Conservation (phyloP, 805 yeast species). For the Candida endomychidarum region DNA sequence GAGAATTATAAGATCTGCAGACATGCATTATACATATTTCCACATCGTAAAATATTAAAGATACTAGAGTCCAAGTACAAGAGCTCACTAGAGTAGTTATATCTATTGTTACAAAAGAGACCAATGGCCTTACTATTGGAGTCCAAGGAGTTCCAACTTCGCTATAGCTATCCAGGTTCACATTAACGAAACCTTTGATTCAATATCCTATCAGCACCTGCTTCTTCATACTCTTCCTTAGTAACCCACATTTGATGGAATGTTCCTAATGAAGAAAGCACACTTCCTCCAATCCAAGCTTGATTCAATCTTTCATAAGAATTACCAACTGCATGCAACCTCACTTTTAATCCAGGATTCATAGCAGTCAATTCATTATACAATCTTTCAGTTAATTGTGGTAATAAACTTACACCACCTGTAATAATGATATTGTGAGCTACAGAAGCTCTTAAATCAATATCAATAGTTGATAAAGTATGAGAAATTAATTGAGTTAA, state of each 20-base stretch:
- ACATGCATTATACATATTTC: too few relatives aligned
- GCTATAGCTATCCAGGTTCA: too few relatives aligned
- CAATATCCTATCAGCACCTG: constrained; percentile 77
- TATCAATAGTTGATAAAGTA: constrained; percentile 62
- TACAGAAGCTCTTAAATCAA: constrained; percentile 77
- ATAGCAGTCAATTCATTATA: constrained; percentile 64
- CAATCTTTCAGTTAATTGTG: constrained; percentile 77
- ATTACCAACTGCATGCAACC: constrained; percentile 81
- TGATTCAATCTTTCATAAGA: constrained; percentile 74
- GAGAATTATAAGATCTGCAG: too few relatives aligned
- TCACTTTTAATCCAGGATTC: constrained; percentile 82
- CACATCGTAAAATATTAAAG: too few relatives aligned
- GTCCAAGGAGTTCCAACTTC: too few relatives aligned
- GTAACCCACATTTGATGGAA: constrained; percentile 96
- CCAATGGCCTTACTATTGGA: too few relatives aligned
- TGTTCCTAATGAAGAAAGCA: constrained; percentile 83
- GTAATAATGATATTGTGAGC: constrained; percentile 88
- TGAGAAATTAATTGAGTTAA: constrained; percentile 60
- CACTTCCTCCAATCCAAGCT: constrained; percentile 92
- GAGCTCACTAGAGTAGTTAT: too few relatives aligned
- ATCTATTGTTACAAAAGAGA: too few relatives aligned
- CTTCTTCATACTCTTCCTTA: constrained; percentile 81
- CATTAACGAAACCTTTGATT: constrained; percentile 76
- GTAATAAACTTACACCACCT: constrained; percentile 78
- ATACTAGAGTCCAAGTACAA: too few relatives aligned